Conservation (phyloP, 495 filamentous ascomycete genomes). For the Aspergillus diversus region DNA sequence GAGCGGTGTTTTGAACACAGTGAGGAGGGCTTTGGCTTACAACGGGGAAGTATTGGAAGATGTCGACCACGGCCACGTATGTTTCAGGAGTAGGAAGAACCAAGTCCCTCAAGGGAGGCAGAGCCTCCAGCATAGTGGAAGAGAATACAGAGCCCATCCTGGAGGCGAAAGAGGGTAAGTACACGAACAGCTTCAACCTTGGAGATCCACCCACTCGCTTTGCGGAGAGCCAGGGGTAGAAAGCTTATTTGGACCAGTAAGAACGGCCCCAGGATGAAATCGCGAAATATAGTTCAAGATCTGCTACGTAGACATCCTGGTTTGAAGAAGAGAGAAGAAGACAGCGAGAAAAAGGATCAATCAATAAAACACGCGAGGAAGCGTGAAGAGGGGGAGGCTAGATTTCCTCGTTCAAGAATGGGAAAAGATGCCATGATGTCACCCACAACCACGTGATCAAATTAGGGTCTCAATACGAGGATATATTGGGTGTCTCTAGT, state of each 20-base stretch:
- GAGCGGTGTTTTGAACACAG: neutral
- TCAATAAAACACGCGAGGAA: too few species aligned
- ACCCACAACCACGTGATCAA: too few species aligned
- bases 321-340: neutral
- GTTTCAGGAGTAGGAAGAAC: constrained; percentile 52
- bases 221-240: neutral
- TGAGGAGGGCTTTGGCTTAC: constrained; percentile 29
- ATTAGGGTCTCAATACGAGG: too few species aligned
- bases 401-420: too few species aligned
- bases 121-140: constrained; percentile 20
- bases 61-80: constrained; percentile 53
- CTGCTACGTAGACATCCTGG: neutral
- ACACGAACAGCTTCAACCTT: neutral
- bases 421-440: too few species aligned
- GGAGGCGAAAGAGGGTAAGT: neutral
- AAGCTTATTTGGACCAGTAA: neutral
- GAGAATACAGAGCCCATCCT: constrained; percentile 37
- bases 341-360: neutral
- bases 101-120: constrained; percentile 39
- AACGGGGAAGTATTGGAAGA: constrained; percentile 55
- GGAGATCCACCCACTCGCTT: neutral
- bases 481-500: neutral
- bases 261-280: neutral
- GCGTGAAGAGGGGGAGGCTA: too few species aligned
- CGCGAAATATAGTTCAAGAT: neutral